Percentiles rank a stretch among this genome's conserved stretches.
These are phyloP conservation scores for Leccinum obscurum DNA, from an alignment of 768 basidiomycete genomes.

Conservation along the genomic window DNA sequence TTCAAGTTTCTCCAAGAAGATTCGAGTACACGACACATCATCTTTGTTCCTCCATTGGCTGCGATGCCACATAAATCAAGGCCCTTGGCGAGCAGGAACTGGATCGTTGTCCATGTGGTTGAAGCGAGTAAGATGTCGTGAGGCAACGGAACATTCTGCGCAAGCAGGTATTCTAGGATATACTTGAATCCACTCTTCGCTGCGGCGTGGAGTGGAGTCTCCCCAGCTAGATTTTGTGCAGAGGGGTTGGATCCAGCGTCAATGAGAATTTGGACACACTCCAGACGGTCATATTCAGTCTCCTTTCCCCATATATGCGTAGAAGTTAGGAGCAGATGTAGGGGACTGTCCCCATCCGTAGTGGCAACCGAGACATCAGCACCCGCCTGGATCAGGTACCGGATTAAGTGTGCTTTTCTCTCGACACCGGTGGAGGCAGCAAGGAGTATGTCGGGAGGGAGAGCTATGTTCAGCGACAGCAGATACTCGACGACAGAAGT, in stretches of 20 bases:
- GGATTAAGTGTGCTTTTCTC: background rate
- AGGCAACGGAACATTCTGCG: background rate
- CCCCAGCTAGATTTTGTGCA: background rate
- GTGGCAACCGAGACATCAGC: background rate
- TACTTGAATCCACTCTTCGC: background rate
- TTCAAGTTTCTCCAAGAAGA: too few relatives aligned
- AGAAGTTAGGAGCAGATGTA: background rate
- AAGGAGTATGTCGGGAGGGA: background rate
- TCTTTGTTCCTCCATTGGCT: background rate
- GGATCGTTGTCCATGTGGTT: background rate
- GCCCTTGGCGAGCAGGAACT: background rate
- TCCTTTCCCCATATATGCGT: too few relatives aligned
- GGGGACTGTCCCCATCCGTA: background rate
- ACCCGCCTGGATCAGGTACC: background rate
- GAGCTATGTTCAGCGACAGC: background rate
- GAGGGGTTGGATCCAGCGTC: slow-evolving; percentile 2
- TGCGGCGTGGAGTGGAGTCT: slow-evolving; percentile 2
- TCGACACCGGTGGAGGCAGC: background rate
- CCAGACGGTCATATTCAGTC: background rate
- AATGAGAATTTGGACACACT: slow-evolving; percentile 1
- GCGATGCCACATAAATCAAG: background rate
- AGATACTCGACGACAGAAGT: background rate
- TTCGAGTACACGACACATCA: background rate
- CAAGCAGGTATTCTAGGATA: background rate
- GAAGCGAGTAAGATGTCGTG: background rate